Base-by-base conservation (phyloP, 1,284 basidiomycete genomes). In the Gastroboletus turbinatus region DNA sequence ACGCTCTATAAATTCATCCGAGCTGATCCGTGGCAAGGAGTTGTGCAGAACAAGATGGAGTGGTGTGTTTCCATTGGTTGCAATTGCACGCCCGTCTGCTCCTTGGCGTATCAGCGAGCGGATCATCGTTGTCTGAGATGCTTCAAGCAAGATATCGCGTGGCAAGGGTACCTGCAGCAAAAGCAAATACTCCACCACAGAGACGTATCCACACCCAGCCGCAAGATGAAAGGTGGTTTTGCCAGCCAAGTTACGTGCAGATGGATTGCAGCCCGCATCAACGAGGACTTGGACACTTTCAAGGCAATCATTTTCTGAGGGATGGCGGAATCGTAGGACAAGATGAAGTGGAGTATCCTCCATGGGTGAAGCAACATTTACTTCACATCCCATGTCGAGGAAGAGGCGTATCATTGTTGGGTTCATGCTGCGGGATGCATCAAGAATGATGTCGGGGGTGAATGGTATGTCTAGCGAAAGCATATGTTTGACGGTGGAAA, bases 261-360 rank as follows among this genome's bases (percentile, higher is more conserved):
- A 56, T 6, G 52, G 32, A n/a, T 56, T n/a, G 25, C 54, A 50
- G 23, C 52, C 52, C 5, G 52, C 42, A 25, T 50, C 17, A 3
- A 50, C 6, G 43, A 53, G 52, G 4, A n/a, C 9, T 13, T 16
- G 40, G 9, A 57, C 27, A 5, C 16, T 23, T 10, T 49, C 25
- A 5, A 30, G 9, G 4, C 16, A 29, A 5, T 23, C n/a, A 11
- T 21, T 19, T 10, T 56, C 39, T 17, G 8, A 4, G 4, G 11
- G 30, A 1, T 17, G 5, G 16, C 3, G 0, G 14, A 29, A 9
- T 3, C 3, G 3, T 4, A 48, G 8, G 25, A 30, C 14, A 5
- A 10, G 4, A 57, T 54, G 55, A 4, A 54, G 44, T 1, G 25
- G 16, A 16, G 25, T 57, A 19, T 57, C 13, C 10, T 13, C 44